A percentile compares a stretch with the other conserved stretches of the same genome.
phyloP scores from a whole-genome alignment of 2,329 filamentous ascomycete genomes.

The Penicillium psychrosexuale region DNA sequence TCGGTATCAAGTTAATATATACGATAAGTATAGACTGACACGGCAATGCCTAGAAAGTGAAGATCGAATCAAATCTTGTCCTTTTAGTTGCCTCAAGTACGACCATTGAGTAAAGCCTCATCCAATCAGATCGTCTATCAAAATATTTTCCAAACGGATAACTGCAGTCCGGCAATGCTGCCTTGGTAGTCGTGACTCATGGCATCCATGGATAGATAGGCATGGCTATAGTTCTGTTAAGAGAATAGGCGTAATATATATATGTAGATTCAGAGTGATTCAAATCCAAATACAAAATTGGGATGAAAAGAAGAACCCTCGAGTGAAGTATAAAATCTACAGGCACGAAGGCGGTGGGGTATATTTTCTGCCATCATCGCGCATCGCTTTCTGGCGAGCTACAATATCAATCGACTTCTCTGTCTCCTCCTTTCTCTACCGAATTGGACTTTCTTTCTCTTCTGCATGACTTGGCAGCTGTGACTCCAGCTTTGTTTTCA shows the following conservation, averaged over 20 bases:
- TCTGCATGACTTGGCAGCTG: neutral
- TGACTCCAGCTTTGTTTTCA: neutral
- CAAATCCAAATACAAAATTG: neutral
- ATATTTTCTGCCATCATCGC: conserved; percentile 7
- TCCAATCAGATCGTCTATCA: neutral
- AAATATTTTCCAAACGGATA: neutral
- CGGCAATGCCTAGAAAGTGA: neutral
- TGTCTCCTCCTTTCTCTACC: neutral
- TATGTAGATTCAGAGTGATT: neutral
- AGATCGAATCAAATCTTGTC: too few relatives aligned
- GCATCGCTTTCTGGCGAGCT: conserved; percentile 11
- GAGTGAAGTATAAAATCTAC: neutral
- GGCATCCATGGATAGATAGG: neutral
- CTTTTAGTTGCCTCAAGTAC: neutral
- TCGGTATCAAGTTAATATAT: too few relatives aligned
- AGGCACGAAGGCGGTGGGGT: conserved; percentile 1
- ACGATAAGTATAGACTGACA: neutral
- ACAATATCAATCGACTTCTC: conserved; percentile 5
- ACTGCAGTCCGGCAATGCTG: conserved; percentile 2
- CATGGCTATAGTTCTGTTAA: neutral
- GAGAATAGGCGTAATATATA: neutral
- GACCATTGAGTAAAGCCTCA: neutral
- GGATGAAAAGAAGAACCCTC: neutral
- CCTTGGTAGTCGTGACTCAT: neutral
- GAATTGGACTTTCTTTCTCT: conserved; percentile 2